Evolutionary conservation across 2,329 filamentous ascomycete genomes (phyloP), one percentile per base, ranked within the genome.

Genomic region (Onygenales sp.): DNA sequence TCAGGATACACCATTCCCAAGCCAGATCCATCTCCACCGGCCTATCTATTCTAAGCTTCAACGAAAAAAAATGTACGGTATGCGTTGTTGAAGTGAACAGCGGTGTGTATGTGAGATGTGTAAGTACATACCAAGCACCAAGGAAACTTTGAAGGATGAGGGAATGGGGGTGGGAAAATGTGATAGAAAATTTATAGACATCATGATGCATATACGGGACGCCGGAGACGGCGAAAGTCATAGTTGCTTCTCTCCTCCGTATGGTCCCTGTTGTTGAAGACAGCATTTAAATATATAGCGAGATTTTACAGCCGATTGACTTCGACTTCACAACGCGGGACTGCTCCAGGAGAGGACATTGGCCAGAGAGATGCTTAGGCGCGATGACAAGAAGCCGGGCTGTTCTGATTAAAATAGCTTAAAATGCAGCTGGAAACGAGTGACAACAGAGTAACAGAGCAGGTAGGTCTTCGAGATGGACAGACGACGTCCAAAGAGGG

Each of bases 51-150:
- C 36, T 39, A 27, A 27, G 7, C 17, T 36, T 11, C 34, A 21
- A 10, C 17, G 36, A 4, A 48, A 40, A 37, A n/a, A 4, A 11
- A 4, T 31, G 27, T 13, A 36, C 36, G 21, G 21, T 14, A 49
- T 49, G 46, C 14, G 46, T 40, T 39, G 46, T 40, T 39, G 17
- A 36, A 36, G 46, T 31, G 46, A 49, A 49, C 46, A 39, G 46
- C 46, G 46, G 46, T 49, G 46, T 39, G 34, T 17, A n/a, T 36
- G 33, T 31, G 10, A 21, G 17, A 49, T 27, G 21, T 27, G 21
- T 27, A 27, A 3, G 21, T 27, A 27, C 21, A 27, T 27, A 27
- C 21, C 21, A 27, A 27, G 21, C 21, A 27, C 21, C 21, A 27
- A 27, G 21, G 21, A 27, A 27, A 27, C 21, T 27, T 27, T 27